Conservation (phyloP, 805 yeast species). For the Tetrapisispora iriomotensis region DNA sequence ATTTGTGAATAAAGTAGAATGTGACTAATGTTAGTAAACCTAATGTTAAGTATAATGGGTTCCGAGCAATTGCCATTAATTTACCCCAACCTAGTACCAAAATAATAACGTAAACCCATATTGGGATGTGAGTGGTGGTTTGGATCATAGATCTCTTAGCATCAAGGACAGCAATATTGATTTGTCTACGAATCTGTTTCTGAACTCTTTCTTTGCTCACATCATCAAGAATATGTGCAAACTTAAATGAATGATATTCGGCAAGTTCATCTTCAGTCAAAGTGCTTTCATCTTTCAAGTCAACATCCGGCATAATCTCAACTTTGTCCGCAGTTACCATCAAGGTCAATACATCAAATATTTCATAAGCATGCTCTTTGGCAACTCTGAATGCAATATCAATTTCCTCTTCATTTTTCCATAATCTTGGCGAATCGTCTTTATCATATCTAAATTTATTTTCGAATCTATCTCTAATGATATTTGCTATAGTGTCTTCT, state of each 20-base stretch:
- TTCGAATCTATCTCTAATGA: conserved; percentile 75
- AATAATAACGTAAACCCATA: conserved; percentile 65
- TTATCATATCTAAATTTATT: conserved; percentile 74
- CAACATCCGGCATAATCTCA: conserved; percentile 52
- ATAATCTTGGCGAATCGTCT: conserved; percentile 70
- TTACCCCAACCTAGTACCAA: conserved; percentile 91
- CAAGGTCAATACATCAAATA: conserved; percentile 49
- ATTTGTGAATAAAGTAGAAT: conserved; percentile 53
- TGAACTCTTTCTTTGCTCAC: conserved; percentile 48
- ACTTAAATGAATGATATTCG: conserved; percentile 34
- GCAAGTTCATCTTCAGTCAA: conserved; percentile 33
- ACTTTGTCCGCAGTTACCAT: conserved; percentile 45
- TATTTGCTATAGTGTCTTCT: conserved; percentile 53
- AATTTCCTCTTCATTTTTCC: conserved; percentile 66
- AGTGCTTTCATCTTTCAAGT: conserved; percentile 30
- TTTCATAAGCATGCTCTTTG: conserved; percentile 42
- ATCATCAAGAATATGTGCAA: conserved; percentile 49
- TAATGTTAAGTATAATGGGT: conserved; percentile 71
- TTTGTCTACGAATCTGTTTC: conserved; percentile 57
- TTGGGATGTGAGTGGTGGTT: conserved; percentile 71
- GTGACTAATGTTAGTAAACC: conserved; percentile 49
- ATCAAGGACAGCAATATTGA: conserved; percentile 73
- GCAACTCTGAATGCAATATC: conserved; percentile 61
- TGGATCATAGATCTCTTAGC: conserved; percentile 80
- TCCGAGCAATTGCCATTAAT: conserved; percentile 75